Evolutionary conservation across 2,329 filamentous ascomycete genomes (phyloP), one percentile per base, ranked within the genome.

Genomic region (Aspergillus ruber): DNA sequence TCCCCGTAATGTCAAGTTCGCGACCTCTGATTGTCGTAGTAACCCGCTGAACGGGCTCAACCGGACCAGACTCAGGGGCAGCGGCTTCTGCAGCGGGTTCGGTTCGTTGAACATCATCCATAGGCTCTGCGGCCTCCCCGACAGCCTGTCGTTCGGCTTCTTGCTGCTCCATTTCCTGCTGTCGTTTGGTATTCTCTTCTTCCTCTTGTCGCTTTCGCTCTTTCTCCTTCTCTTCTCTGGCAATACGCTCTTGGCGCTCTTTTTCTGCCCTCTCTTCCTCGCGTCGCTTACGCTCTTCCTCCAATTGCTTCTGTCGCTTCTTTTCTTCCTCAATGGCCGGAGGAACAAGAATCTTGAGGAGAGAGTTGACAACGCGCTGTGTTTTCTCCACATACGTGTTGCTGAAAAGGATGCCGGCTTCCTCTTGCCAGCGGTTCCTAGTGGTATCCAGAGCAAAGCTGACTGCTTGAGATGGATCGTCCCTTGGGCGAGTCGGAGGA

Each of bases 1-100:
- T 78, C 51, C 88, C 88, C 0, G 93, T 98, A 43, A 98, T 93
- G 65, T 98, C 93, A 45, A 95, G 81, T 59, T 93, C 84, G 53
- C 87, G 86, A 21, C 90, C 91, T 50, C 90, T 78, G 46, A 98
- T 90, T 2, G 81, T 90, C 13, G 88, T 94, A 58, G 84, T 85
- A 25, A 95, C 79, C 42, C 90, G 85, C 46, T 68, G 65, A 27
- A 60, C 60, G 41, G 78, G 72, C 44, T 79, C 77, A 32, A 74
- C 66, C 17, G 72, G 69, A 25, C 72, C 71, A n/a, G 74, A 64
- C 44, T 74, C 67, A 25, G 72, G 61, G 33, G 59, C 54, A 8
- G 60, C 60, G 12, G 64, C 51, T 51, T 67, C 63, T 36, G 54
- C 55, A 44, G 57, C 47, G 20, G 57, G 65, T 6, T 74, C 74